phyloP scores from a whole-genome alignment of 2,329 filamentous ascomycete species.

The Setomelanomma holmii region DNA sequence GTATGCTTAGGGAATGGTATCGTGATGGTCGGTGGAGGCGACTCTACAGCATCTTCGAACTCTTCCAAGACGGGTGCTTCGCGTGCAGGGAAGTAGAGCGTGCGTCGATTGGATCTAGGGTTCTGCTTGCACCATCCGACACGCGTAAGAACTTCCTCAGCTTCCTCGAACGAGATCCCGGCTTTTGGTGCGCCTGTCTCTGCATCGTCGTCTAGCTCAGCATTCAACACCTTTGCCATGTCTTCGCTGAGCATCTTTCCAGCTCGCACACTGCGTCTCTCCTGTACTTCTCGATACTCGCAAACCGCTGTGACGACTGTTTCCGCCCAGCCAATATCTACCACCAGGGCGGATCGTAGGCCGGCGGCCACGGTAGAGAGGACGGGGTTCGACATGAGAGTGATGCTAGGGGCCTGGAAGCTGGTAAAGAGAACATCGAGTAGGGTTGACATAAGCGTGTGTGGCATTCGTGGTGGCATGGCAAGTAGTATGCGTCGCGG shows the following conservation, averaged over 20 bases:
- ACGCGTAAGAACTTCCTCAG: slow-evolving; percentile 78
- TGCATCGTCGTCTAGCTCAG: slow-evolving; percentile 47
- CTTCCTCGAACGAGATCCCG: slow-evolving; percentile 70
- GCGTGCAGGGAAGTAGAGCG: slow-evolving; percentile 42
- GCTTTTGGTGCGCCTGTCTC: slow-evolving; percentile 31
- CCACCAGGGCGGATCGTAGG: slow-evolving; percentile 80
- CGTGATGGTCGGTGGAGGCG: slow-evolving; percentile 39
- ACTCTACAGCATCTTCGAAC: slow-evolving; percentile 52
- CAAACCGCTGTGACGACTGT: slow-evolving; percentile 86
- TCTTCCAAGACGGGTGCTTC: slow-evolving; percentile 50
- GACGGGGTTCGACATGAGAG: slow-evolving; percentile 78
- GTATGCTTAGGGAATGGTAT: slow-evolving; percentile 43
- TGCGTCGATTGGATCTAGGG: slow-evolving; percentile 37
- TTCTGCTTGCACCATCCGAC: slow-evolving; percentile 74
- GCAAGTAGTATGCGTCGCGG: slow-evolving; percentile 77
- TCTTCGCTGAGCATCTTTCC: slow-evolving; percentile 75
- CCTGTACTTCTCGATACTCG: slow-evolving; percentile 83
- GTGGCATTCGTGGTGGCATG: slow-evolving; percentile 77
- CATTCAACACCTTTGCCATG: slow-evolving; percentile 69
- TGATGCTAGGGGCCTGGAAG: slow-evolving; percentile 81
- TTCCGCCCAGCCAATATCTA: slow-evolving; percentile 94
- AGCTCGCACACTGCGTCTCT: slow-evolving; percentile 74
- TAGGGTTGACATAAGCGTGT: slow-evolving; percentile 76
- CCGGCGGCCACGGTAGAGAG: slow-evolving; percentile 81
- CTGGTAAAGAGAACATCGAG: slow-evolving; percentile 81